phyloP scores from a whole-genome alignment of 495 filamentous ascomycete species.

The Neurospora sp. region DNA sequence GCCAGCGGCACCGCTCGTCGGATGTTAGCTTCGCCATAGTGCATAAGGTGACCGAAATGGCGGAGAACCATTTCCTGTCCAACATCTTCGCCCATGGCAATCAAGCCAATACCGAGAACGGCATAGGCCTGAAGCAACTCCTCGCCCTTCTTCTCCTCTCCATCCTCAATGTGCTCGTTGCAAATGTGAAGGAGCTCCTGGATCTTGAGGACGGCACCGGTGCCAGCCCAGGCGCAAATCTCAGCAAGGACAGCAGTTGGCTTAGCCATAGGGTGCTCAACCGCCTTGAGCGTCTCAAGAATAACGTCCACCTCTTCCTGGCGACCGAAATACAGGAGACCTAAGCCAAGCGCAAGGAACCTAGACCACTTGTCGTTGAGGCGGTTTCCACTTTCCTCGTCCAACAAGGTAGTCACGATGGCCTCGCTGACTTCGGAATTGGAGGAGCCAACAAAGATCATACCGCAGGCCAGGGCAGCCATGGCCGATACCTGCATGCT shows the following conservation, averaged over 20 bases:
- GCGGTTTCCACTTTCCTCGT: constrained; percentile 76
- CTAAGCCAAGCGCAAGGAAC: constrained; percentile 90
- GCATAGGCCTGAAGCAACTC: constrained; percentile 93
- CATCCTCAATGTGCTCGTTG: constrained; percentile 93
- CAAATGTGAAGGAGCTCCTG: constrained; percentile 95
- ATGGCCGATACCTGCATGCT: constrained; percentile 95
- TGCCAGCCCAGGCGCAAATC: constrained; percentile 96
- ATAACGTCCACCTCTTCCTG: constrained; percentile 97
- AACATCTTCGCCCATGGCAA: constrained; percentile 97
- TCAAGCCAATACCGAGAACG: constrained; percentile 83
- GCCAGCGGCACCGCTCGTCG: constrained; percentile 93
- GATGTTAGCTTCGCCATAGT: constrained; percentile 96
- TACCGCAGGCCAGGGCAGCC: constrained; percentile 82
- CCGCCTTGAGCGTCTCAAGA: constrained; percentile 86
- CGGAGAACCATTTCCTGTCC: constrained; percentile 98
- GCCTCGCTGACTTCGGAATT: constrained; percentile 81
- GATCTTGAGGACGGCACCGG: constrained; percentile 89
- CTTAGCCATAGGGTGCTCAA: constrained; percentile 90
- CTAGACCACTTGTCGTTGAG: constrained; percentile 96
- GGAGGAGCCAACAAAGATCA: constrained; percentile 88
- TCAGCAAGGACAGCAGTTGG: constrained; percentile 83
- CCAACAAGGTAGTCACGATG: constrained; percentile 81
- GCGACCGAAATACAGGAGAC: constrained; percentile 87
- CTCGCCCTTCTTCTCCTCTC: constrained; percentile 82
- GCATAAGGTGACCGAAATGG: constrained; percentile 97